Conservation (phyloP, 208 protist genomes). For the Crithidia bombi region DNA sequence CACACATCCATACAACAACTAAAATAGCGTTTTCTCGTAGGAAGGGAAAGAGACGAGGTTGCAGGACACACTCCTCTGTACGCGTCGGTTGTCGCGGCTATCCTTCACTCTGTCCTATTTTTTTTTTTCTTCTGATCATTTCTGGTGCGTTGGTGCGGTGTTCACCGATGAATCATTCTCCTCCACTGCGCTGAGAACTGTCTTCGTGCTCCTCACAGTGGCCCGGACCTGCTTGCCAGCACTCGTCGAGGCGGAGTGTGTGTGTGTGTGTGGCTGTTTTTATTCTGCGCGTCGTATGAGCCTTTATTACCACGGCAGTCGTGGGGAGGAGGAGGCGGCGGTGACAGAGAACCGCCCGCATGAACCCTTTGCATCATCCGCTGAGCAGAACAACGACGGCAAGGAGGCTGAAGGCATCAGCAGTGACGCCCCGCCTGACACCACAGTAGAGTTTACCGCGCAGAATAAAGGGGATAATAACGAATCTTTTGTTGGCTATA, state of each 20-base stretch:
- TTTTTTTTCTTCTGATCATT: conserved; percentile 19
- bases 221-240: no score
- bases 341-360: background rate
- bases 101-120: conserved; percentile 1
- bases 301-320: background rate
- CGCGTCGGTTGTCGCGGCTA: background rate
- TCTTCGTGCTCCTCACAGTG: no score
- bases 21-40: no score
- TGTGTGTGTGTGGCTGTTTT: no score
- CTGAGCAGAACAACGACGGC: background rate
- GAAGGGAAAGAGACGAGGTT: no score
- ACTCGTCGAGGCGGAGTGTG: no score
- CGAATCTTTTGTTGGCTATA: conserved; percentile 8
- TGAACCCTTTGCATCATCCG: conserved; percentile 1
- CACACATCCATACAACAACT: no score
- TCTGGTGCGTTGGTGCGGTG: no score
- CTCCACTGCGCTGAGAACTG: no score
- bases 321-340: background rate
- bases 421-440: background rate
- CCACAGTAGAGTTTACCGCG: background rate
- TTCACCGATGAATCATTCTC: no score
- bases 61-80: conserved; percentile 11
- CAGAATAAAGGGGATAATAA: conserved; percentile 2
- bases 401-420: background rate
- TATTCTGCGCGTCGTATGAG: conserved; percentile 3